Base-by-base conservation (phyloP, 805 yeast genomes). In the Saccharomycopsis oosterbeekiorum region DNA sequence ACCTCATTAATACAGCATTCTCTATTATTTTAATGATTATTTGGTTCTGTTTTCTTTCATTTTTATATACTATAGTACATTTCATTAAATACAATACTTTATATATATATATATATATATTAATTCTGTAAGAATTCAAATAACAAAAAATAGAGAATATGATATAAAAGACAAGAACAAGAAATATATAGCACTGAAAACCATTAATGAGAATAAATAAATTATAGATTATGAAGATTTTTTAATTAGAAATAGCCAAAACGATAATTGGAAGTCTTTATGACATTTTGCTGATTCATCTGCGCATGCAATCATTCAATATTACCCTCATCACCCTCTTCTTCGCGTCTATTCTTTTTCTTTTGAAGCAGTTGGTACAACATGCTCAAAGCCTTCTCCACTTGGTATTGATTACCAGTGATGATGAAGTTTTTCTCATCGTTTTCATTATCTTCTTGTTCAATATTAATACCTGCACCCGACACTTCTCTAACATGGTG, bases 401-500 rank as follows among this genome's bases (percentile, higher is more conserved):
- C 83, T 50, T 74, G 70, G 63, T 71, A 75, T 57, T 67, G 68
- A 14, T 68, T 63, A 42, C 97, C 96, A 40, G 81, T 75, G 61
- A 91, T 80, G 21, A 90, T 86, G 71, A 90, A 89, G 41, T 78
- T 75, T 66, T 97, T 77, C 68, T 85, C 86, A 26, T 81, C 80
- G 55, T 81, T 76, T 43, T 81, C 85, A 67, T 82, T 83, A 59
- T 83, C 83, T 67, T 85, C 88, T 60, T 86, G 84, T 43, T 87
- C 84, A 66, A 91, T 88, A 4, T 84, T 82, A 70, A 91, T 89
- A 50, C 84, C 81, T 47, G 96, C 91, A 50, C 91, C 92, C 57
- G 91, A 82, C 41, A 79, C 79, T 67, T 86, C 83, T 67, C 97
- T 81, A 58, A 91, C 86, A 64, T 91, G 96, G 71, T 88, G 94